A percentile compares a stretch with the other conserved stretches of the same genome.
These are phyloP conservation scores for Penicillium argentinense DNA, from an alignment of 495 filamentous ascomycete genomes.

Conservation along the genomic window DNA sequence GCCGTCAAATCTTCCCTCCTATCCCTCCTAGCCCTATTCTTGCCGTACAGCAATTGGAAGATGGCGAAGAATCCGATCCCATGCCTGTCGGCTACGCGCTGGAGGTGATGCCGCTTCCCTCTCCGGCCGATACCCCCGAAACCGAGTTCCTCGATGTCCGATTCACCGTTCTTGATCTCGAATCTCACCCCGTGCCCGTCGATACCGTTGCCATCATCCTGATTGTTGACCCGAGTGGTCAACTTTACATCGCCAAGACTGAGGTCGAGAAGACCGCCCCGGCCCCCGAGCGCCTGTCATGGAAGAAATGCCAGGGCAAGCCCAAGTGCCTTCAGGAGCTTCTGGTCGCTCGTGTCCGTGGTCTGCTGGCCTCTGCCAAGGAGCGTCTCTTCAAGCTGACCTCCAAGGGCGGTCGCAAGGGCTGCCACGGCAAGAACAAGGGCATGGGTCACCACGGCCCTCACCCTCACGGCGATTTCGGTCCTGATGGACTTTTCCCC, in stretches of 20 bases:
- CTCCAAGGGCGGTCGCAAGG: conserved; percentile 30
- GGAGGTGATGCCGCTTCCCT: conserved; percentile 37
- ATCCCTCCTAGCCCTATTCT: conserved; percentile 33
- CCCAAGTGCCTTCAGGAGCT: conserved; percentile 40
- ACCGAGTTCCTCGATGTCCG: conserved; percentile 39
- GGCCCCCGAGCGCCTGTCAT: conserved; percentile 32
- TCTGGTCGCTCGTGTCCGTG: conserved; percentile 38
- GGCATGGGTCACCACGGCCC: conserved; percentile 11
- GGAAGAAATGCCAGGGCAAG: conserved; percentile 43
- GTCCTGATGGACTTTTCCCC: neutral
- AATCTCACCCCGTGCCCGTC: conserved; percentile 48
- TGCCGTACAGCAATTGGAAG: conserved; percentile 35
- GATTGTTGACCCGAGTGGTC: conserved; percentile 36
- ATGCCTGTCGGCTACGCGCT: conserved; percentile 44
- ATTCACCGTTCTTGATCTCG: conserved; percentile 51
- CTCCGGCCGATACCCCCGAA: conserved; percentile 27
- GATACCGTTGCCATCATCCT: conserved; percentile 47
- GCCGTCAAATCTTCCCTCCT: conserved; percentile 50
- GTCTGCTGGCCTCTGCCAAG: conserved; percentile 39
- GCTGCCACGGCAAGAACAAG: conserved; percentile 28
- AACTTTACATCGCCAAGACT: conserved; percentile 38
- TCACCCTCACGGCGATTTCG: conserved; percentile 3
- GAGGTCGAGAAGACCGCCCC: conserved; percentile 38
- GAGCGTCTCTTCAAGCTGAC: conserved; percentile 36
- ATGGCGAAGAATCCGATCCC: conserved; percentile 37